Evolutionary conservation across 106 monocot genomes (phyloP), one percentile per base, ranked within the genome.

Genomic region (Platanthera guangdongensis): DNA sequence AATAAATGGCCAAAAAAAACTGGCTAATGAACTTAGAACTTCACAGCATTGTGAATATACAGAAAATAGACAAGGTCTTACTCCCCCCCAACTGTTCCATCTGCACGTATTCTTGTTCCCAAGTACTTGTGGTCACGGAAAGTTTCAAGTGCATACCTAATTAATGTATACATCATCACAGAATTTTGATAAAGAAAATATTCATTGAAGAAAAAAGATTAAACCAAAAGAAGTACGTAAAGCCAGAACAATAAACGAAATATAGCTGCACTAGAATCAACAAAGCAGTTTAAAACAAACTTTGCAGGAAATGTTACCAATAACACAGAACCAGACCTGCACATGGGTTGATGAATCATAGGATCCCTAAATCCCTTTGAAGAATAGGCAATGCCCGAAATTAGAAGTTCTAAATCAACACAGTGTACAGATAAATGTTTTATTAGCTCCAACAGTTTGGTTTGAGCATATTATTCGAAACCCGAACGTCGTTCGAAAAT

Each of bases 71-170:
- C 59, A 72, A 79, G n/a, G 57, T 62, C 92, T 81, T 85, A 99
- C 99, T 94, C 99, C 82, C 90, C 99, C 82, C 90, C 99, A 82
- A 99, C 82, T 51, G 88, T 90, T 77, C 99, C 99, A 85, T 99
- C 94, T 49, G 28, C 73, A 45, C 86, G 86, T 73, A 90, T 74
- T 87, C 99, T 92, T 81, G 92, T 86, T 12, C 99, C 99, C 81
- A 99, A 81, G 75, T 90, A 99, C 68, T 85, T 99, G 84, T 84
- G 86, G 76, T 99, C 99, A 49, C 82, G 60, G 69, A 83, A 99
- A 50, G 83, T 87, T 18, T 92, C 81, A 63, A 87, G 88, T 16
- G 92, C 91, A 88, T 90, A 76, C 75, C 99, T 99, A 81, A 72
- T 21, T 72, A 3, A 71, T 71, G 13, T 15, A 16, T 71, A 15